A percentile compares a stretch with the other conserved stretches of the same genome.
Evolutionary conservation across 768 basidiomycete genomes (phyloP).

Genomic region (Pisolithus tinctorius): DNA sequence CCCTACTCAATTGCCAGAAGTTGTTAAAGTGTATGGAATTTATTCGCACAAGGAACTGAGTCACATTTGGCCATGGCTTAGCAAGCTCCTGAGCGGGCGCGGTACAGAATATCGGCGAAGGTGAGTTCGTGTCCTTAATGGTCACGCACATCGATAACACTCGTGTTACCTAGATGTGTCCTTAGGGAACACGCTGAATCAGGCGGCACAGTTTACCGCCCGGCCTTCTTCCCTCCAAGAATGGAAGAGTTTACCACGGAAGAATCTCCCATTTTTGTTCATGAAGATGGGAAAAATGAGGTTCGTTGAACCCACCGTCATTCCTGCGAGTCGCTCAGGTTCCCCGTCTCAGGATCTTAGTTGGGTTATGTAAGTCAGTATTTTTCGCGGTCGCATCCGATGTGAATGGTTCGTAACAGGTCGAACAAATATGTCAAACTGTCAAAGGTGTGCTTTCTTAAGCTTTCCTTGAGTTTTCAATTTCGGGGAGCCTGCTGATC

Average conservation of each 20-base stretch:
- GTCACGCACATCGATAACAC: not conserved
- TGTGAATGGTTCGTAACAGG: not conserved
- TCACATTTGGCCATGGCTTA: slow-evolving; percentile 36
- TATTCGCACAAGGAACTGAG: slow-evolving; percentile 40
- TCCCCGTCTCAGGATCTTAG: slow-evolving; percentile 35
- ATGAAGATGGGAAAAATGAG: not conserved
- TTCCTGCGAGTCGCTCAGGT: not conserved
- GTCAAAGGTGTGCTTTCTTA: not conserved
- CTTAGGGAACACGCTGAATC: slow-evolving; percentile 30
- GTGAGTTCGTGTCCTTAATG: slow-evolving; percentile 16
- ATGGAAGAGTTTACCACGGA: slow-evolving; percentile 5
- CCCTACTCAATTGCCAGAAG: slow-evolving; percentile 12
- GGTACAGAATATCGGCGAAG: slow-evolving; percentile 44
- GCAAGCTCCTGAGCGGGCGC: slow-evolving; percentile 27
- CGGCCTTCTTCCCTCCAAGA: slow-evolving; percentile 40
- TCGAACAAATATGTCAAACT: slow-evolving; percentile 3
- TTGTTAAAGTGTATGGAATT: slow-evolving; percentile 37
- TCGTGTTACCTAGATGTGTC: slow-evolving; percentile 30
- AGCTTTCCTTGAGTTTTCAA: not conserved
- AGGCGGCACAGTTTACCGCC: slow-evolving; percentile 37
- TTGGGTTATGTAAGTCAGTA: slow-evolving; percentile 38
- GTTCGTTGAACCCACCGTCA: not conserved
- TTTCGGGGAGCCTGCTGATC: not conserved
- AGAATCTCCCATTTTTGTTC: not conserved
- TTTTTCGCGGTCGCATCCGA: not conserved